A percentile compares a stretch with the other conserved stretches of the same genome.
These are phyloP conservation scores for Ramaria sp. DNA, from an alignment of 768 basidiomycete species.

Conservation along the genomic window DNA sequence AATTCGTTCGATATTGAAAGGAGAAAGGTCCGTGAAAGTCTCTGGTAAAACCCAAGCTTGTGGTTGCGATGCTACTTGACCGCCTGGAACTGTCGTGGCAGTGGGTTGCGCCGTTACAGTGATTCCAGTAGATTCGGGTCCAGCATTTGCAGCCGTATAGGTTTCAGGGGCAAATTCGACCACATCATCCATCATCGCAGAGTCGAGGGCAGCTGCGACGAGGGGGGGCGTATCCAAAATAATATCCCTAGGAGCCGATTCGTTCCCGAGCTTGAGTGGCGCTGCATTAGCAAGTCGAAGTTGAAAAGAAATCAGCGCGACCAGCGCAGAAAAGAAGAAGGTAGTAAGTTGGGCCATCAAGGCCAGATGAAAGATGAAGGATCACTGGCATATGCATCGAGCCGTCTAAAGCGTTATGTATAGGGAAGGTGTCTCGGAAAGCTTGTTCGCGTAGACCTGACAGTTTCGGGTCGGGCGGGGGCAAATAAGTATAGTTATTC, in stretches of 20 bases:
- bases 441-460: not conserved
- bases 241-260: not conserved
- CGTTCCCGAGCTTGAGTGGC: not conserved
- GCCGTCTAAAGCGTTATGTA: not conserved
- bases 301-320: not conserved
- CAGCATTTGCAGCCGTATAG: not conserved
- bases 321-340: not conserved
- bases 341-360: not conserved
- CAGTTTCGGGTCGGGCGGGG: not conserved
- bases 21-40: slow-evolving; percentile 44
- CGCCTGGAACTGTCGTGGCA: not conserved
- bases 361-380: not conserved
- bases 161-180: not conserved
- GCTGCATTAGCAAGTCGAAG: not conserved
- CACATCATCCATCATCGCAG: not conserved
- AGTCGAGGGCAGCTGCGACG: not conserved
- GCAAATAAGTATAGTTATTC: too few relatives aligned
- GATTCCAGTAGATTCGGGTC: not conserved
- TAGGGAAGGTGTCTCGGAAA: not conserved
- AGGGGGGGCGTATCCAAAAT: not conserved
- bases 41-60: slow-evolving; percentile 40
- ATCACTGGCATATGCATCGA: not conserved
- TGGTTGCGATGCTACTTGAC: not conserved
- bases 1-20: slow-evolving; percentile 51
- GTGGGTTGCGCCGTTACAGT: not conserved